Conservation (phyloP, 106 monocot species). For the Alisma plantagoaquatica region DNA sequence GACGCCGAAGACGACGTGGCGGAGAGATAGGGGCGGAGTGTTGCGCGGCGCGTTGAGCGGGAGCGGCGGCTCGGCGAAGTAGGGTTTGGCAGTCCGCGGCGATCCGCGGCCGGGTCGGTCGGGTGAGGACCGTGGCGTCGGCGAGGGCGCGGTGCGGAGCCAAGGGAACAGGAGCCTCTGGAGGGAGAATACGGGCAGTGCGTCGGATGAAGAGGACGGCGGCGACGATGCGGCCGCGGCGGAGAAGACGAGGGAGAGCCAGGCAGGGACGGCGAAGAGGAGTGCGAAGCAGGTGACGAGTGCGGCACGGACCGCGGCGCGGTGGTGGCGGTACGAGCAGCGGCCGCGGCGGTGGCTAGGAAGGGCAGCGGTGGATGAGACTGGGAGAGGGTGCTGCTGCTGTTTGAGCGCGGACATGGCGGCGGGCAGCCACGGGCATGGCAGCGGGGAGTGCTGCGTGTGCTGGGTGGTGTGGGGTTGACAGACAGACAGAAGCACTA, state of each 20-base stretch:
- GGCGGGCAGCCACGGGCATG: conserved; percentile 4
- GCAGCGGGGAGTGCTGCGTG: background rate
- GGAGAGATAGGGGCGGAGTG: too few relatives aligned
- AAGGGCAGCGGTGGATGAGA: conserved; percentile 2
- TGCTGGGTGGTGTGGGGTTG: background rate
- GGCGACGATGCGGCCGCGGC: background rate
- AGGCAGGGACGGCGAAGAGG: conserved; percentile 27
- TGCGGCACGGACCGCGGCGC: too few relatives aligned
- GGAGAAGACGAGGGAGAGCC: conserved; percentile 38
- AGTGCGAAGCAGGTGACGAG: conserved; percentile 13
- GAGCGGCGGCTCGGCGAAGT: conserved; percentile 4
- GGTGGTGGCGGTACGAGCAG: background rate
- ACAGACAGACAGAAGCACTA: too few relatives aligned
- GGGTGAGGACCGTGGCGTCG: conserved; percentile 2
- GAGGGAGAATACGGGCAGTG: background rate
- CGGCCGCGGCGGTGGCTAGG: conserved; percentile 16
- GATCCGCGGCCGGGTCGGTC: background rate
- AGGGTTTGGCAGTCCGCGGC: background rate
- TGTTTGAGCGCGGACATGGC: too few relatives aligned
- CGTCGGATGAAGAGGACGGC: conserved; percentile 10
- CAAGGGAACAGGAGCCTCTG: background rate
- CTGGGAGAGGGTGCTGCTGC: background rate
- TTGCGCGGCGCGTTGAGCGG: too few relatives aligned
- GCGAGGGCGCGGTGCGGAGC: conserved; percentile 2
- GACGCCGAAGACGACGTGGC: conserved; percentile 77